A percentile compares a stretch with the other conserved stretches of the same genome.
Evolutionary conservation across 257 asterid genomes (phyloP).

Genomic region (Cordia subcordata): DNA sequence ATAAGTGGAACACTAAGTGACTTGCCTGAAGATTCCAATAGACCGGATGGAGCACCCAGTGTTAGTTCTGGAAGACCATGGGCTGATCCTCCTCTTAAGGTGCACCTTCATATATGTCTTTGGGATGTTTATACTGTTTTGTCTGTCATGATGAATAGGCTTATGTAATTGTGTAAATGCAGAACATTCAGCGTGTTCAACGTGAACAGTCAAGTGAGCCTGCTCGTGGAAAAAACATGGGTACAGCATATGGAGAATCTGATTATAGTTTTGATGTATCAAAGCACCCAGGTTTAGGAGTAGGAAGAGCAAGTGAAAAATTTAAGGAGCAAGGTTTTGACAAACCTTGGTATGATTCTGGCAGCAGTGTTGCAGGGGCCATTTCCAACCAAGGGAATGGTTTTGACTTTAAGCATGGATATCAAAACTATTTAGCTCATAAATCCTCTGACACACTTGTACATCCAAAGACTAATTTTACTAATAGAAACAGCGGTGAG

Average conservation of each 20-base stretch:
- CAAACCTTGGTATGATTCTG: constrained; percentile 56
- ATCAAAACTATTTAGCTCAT: constrained; percentile 35
- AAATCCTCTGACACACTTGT: constrained; percentile 35
- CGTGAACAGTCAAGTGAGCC: background rate
- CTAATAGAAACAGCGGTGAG: constrained; percentile 31
- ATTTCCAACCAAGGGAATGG: constrained; percentile 49
- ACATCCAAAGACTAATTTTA: constrained; percentile 31
- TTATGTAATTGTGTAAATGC: constrained; percentile 23
- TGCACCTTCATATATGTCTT: background rate
- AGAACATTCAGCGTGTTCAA: constrained; percentile 47
- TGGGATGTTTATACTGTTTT: no score
- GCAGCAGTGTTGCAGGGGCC: constrained; percentile 25
- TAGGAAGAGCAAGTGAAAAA: constrained; percentile 43
- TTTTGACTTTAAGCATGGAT: constrained; percentile 48
- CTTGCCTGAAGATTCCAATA: background rate
- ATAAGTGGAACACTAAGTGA: background rate
- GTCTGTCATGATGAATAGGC: background rate
- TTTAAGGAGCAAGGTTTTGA: constrained; percentile 45
- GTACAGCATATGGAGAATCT: constrained; percentile 38
- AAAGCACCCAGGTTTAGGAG: constrained; percentile 36
- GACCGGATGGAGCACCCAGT: background rate
- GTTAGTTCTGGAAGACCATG: constrained; percentile 3
- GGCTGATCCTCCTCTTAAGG: background rate
- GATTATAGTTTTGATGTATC: constrained; percentile 42
- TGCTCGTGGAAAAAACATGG: constrained; percentile 29